Conservation (phyloP, 495 filamentous ascomycete species). For the Annulohypoxylon maeteangense region DNA sequence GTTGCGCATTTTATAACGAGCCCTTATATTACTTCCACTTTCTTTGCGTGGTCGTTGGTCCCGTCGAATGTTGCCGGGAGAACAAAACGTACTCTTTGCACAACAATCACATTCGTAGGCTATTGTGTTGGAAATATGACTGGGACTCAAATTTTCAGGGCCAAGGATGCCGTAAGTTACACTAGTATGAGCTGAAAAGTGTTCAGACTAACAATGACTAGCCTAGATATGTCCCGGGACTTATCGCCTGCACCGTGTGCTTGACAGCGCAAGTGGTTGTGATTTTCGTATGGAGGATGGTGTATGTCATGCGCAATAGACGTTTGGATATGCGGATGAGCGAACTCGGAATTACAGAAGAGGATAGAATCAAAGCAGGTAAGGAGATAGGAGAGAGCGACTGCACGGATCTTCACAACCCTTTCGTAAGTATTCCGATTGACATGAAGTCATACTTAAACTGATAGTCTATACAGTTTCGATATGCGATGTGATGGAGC, state of each 20-base stretch:
- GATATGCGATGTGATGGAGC: constrained; percentile 14
- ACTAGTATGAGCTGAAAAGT: neutral
- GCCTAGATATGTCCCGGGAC: constrained; percentile 37
- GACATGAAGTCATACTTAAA: neutral
- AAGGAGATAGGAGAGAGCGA: constrained; percentile 44
- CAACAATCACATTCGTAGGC: constrained; percentile 51
- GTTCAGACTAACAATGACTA: constrained; percentile 1
- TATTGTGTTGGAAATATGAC: constrained; percentile 65
- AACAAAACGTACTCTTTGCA: constrained; percentile 42
- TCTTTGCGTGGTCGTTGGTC: constrained; percentile 43
- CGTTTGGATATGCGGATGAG: constrained; percentile 30
- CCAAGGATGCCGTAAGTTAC: constrained; percentile 54
- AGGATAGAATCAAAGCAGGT: constrained; percentile 33
- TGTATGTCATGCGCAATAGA: constrained; percentile 35
- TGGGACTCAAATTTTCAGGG: constrained; percentile 65
- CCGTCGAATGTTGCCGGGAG: constrained; percentile 44
- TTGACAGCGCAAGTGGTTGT: constrained; percentile 25
- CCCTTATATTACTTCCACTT: constrained; percentile 26
- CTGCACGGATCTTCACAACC: constrained; percentile 40
- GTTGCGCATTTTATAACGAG: constrained; percentile 35
- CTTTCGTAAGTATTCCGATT: constrained; percentile 24
- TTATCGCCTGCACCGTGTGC: constrained; percentile 28
- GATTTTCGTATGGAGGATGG: constrained; percentile 30
- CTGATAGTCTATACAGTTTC: constrained; percentile 25
- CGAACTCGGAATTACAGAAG: constrained; percentile 38